A percentile compares a stretch with the other conserved stretches of the same genome.
These are phyloP conservation scores for Paralagenidium karlingii DNA, from an alignment of 352 stramenopile genomes.

Conservation along the genomic window DNA sequence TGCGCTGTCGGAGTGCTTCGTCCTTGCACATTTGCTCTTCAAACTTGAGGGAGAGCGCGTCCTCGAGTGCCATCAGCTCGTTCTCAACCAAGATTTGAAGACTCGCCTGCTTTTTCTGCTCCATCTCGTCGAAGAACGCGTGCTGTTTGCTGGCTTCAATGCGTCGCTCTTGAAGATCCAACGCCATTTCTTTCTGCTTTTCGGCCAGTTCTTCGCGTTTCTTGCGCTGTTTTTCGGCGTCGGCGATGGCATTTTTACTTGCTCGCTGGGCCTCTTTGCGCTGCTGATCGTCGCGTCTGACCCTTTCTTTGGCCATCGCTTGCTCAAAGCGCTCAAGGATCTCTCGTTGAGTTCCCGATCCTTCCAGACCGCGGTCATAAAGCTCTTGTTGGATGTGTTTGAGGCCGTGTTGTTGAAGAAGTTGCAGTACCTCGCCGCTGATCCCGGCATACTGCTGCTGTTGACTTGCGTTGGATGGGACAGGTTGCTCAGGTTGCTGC, in stretches of 20 bases:
- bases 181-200: constrained; percentile 17
- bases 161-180: constrained; percentile 21
- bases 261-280: constrained; percentile 12
- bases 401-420: constrained; percentile 24
- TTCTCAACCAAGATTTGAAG: constrained; percentile 23
- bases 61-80: constrained; percentile 39
- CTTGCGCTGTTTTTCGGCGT: constrained; percentile 25
- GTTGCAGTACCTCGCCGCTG: constrained; percentile 10
- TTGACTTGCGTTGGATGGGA: too few species aligned
- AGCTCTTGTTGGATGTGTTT: constrained; percentile 76
- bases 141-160: constrained; percentile 29
- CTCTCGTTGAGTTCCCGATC: constrained; percentile 18
- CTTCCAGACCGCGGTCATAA: constrained; percentile 55
- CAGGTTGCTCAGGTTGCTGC: too few species aligned
- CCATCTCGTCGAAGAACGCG: constrained; percentile 48
- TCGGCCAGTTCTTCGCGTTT: constrained; percentile 18
- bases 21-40: constrained; percentile 17
- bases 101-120: constrained; percentile 26
- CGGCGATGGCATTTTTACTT: too few species aligned
- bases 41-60: constrained; percentile 29
- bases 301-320: too few species aligned
- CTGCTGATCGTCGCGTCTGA: constrained; percentile 9
- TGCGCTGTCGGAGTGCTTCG: constrained; percentile 16
- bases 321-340: constrained; percentile 34
- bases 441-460: too few species aligned